Base-by-base conservation (phyloP, 2,329 filamentous ascomycete species). In the Penicillium expansum region DNA sequence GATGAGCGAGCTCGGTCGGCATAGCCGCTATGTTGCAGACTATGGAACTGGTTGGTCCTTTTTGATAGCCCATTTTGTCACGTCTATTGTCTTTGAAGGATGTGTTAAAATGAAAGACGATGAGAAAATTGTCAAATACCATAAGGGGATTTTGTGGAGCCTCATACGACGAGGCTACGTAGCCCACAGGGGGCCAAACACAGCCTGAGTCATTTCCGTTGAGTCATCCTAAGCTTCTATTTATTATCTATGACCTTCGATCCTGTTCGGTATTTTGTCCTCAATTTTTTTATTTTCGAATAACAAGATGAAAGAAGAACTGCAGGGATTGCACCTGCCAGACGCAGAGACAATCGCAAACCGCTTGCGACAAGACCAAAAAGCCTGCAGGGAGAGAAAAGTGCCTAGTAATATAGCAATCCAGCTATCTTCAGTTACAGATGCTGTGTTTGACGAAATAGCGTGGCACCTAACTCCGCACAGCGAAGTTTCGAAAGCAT, bases 311-410 rank as follows among this genome's bases (percentile, higher is more conserved):
- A 29, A 29, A 10, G 24, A 43, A 29, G 41, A 29, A 14, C 9
- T n/a, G 5, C 16, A 4, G 3, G 41, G 16, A n/a, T 27, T n/a
- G 14, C 14, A 52, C 44, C 52, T 50, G 14, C 44, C 58, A 52
- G 39, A 60, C 43, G 55, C 66, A 8, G 56, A 54, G 14, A 51
- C 43, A 16, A 65, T 68, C 39, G 66, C 62, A 38, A 51, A 51
- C 30, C 55, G 56, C 22, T 51, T 68, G 24, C 53, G 58, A 35
- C 49, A 56, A 7, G 66, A 69, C 42, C 62, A 65, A 35, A 30
- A 60, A 44, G 52, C 57, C 24, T 69, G 64, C 84, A 43, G 48
- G 10, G 56, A 61, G 18, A 52, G 57, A 29, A 55, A 50, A n/a
- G 32, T 66, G n/a, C 66, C 67, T 10, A 66, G 57, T 42, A 57